Base-by-base conservation (phyloP, 2,329 filamentous ascomycete species). In the Fusarium newnesense region DNA sequence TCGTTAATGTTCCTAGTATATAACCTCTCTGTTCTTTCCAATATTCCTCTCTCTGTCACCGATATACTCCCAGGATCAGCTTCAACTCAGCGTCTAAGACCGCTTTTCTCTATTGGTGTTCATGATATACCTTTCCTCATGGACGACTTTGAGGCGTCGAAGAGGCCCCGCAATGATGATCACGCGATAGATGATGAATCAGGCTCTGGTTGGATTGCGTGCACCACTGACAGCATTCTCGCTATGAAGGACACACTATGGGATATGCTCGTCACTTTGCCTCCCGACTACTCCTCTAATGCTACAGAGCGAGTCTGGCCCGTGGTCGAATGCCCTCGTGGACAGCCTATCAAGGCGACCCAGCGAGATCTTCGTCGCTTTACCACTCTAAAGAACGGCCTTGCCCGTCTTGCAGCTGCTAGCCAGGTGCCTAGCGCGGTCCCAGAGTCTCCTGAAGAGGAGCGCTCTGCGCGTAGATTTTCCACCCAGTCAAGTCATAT, bases 161-260 rank as follows among this genome's bases (percentile, higher is more conserved):
- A 84, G 78, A 81, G 79, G n/a, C 69, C 74, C 12, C 78, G 81
- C 39, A 78, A 76, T 46, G 80, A 83, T 47, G 80, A 82, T 50
- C 80, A 80, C 46, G 80, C 81, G 16, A 78, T 82, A 21, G 81
- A 83, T 40, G 87, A 86, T 30, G 86, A 89, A 46, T 80, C 83
- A 30, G 87, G 87, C 37, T 83, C 87, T 19, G 93, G 95, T 43
- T 99, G 95, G 95, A 92, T 97, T 67, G 96, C 96, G 18, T 98
- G 95, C 81, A 98, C 96, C 7, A 98, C 96, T 4, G 96, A 99
- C 83, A 96, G 93, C 78, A 96, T 99, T 66, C 87, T 99, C 19
- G 91, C 90, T 52, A 93, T 94, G 82, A 98, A 98, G 84, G 89
- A 91, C 57, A 89, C 93, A 5, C 88, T 99, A 5, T 98, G 95